These are phyloP conservation scores for Cladosporium phlei DNA, from an alignment of 2,329 filamentous ascomycete genomes.

Conservation along the genomic window DNA sequence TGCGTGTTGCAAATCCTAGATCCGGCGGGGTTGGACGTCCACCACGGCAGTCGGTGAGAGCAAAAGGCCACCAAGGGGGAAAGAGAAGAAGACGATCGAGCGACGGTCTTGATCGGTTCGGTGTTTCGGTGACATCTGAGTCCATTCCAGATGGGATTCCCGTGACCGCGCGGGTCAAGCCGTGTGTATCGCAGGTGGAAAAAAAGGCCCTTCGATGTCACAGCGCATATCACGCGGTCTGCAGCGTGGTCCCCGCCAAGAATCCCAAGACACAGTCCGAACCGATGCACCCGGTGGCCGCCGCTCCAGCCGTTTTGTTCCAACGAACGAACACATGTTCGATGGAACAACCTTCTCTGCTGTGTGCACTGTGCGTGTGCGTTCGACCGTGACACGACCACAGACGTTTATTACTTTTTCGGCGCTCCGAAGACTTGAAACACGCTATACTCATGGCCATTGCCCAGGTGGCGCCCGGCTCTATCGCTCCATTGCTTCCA, in stretches of 20 bases:
- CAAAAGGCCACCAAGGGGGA: not conserved
- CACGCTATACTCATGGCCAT: too few relatives aligned
- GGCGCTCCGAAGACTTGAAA: slow-evolving; percentile 6
- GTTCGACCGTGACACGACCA: too few relatives aligned
- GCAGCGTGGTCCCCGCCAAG: slow-evolving; percentile 8
- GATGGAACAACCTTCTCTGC: slow-evolving; percentile 1
- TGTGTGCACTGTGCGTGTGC: too few relatives aligned
- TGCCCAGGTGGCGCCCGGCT: too few relatives aligned
- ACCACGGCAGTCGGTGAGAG: slow-evolving; percentile 2
- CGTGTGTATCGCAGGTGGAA: not conserved
- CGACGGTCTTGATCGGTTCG: too few relatives aligned
- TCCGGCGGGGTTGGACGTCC: slow-evolving; percentile 6
- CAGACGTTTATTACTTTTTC: too few relatives aligned
- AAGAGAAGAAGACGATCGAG: too few relatives aligned
- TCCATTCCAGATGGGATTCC: too few relatives aligned
- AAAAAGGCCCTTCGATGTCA: not conserved
- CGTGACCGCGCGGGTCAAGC: not conserved
- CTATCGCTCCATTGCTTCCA: too few relatives aligned
- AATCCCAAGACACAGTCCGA: not conserved
- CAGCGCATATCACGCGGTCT: slow-evolving; percentile 3
- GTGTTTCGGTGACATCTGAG: too few relatives aligned
- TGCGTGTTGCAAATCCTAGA: slow-evolving; percentile 3
- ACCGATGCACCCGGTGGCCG: slow-evolving; percentile 7
- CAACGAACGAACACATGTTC: slow-evolving; percentile 2
- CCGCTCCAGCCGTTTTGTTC: slow-evolving; percentile 10